Percentiles rank a stretch among this genome's conserved stretches.
These are phyloP conservation scores for Plenodomus tracheiphilus DNA, from an alignment of 2,329 filamentous ascomycete genomes.

Conservation along the genomic window DNA sequence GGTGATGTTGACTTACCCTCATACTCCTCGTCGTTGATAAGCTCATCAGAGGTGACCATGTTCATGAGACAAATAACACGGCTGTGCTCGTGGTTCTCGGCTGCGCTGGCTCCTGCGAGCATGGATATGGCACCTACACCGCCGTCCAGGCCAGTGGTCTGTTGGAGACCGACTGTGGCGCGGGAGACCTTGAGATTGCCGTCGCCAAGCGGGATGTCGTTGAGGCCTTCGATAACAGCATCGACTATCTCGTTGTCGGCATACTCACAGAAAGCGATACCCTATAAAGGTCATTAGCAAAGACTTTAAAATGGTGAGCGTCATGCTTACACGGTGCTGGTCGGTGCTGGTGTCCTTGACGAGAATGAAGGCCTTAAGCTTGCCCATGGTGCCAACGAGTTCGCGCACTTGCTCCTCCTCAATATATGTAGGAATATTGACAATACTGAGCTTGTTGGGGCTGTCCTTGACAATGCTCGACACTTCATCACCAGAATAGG, in stretches of 20 bases:
- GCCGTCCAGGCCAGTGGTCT: constrained; percentile 89
- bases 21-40: constrained; percentile 93
- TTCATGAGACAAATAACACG: constrained; percentile 91
- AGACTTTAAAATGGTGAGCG: neutral
- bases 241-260: constrained; percentile 75
- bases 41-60: constrained; percentile 96
- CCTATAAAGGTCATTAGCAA: constrained; percentile 56
- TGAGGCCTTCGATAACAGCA: constrained; percentile 85
- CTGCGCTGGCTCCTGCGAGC: constrained; percentile 85
- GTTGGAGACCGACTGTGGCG: constrained; percentile 91
- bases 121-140: constrained; percentile 97
- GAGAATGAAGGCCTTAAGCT: constrained; percentile 87
- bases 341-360: constrained; percentile 85
- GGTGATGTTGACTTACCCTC: constrained; percentile 65
- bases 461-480: constrained; percentile 85
- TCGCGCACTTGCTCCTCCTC: constrained; percentile 91
- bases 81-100: constrained; percentile 72
- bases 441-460: constrained; percentile 91
- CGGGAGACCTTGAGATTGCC: constrained; percentile 82
- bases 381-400: constrained; percentile 86
- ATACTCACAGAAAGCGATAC: constrained; percentile 97
- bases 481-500: constrained; percentile 75
- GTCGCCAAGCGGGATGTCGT: constrained; percentile 91
- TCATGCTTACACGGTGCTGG: constrained; percentile 74
- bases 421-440: constrained; percentile 85